Percentiles rank a stretch among this genome's conserved stretches.
Evolutionary conservation across 208 protist genomes (phyloP).

Genomic region (Trypanosoma theileri): DNA sequence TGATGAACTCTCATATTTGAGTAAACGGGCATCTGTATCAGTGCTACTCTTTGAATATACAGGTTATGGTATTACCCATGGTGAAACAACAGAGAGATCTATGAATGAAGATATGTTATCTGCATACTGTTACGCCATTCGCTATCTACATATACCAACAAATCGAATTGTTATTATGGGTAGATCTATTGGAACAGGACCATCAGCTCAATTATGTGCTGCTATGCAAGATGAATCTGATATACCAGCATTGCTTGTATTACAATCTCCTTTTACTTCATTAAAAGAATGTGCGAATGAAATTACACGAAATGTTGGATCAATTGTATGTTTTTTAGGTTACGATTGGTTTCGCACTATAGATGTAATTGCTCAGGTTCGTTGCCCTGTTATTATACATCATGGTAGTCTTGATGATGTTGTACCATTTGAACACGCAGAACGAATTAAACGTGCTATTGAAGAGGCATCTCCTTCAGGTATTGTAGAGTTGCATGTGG

Average conservation of each 20-base stretch:
- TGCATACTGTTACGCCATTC: conserved; percentile 62
- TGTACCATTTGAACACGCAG: conserved; percentile 70
- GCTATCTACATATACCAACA: conserved; percentile 51
- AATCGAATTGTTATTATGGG: conserved; percentile 72
- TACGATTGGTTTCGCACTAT: conserved; percentile 85
- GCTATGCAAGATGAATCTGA: conserved; percentile 32
- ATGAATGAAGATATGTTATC: conserved; percentile 67
- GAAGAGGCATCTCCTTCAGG: conserved; percentile 46
- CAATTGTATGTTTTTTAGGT: conserved; percentile 69
- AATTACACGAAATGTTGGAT: conserved; percentile 52
- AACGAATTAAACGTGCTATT: conserved; percentile 49
- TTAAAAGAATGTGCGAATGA: conserved; percentile 77
- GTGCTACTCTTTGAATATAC: conserved; percentile 81
- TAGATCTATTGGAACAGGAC: conserved; percentile 74
- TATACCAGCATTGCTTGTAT: conserved; percentile 51
- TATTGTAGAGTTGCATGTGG: conserved; percentile 58
- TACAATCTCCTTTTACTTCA: conserved; percentile 77
- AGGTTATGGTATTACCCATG: conserved; percentile 72
- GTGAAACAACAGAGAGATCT: conserved; percentile 53
- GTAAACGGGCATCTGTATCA: conserved; percentile 49
- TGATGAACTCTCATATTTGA: conserved; percentile 62
- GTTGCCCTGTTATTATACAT: conserved; percentile 78
- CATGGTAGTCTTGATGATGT: conserved; percentile 78
- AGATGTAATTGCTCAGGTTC: conserved; percentile 73
- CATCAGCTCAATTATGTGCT: conserved; percentile 51